phyloP scores from a whole-genome alignment of 1,284 basidiomycete species.

The Pseudomicrostroma phylloplanum region DNA sequence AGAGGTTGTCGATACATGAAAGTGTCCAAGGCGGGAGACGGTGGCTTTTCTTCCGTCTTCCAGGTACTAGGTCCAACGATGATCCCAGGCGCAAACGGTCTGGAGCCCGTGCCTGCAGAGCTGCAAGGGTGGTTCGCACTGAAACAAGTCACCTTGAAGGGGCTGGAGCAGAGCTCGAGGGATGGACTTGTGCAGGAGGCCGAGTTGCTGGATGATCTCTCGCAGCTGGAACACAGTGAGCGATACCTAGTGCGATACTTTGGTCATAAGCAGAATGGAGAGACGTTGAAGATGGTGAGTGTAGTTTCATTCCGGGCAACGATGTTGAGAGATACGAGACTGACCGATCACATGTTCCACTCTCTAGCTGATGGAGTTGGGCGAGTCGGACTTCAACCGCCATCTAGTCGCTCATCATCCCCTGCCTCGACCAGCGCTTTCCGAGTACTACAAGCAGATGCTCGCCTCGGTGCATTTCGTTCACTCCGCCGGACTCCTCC shows the following conservation, averaged over 20 bases:
- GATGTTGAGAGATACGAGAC: background rate
- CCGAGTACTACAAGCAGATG: slow-evolving; percentile 47
- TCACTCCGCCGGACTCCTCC: slow-evolving; percentile 46
- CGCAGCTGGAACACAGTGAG: slow-evolving; percentile 35
- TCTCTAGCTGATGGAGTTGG: slow-evolving; percentile 37
- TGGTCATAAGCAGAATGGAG: slow-evolving; percentile 40
- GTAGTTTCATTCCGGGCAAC: slow-evolving; percentile 1
- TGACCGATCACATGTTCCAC: background rate
- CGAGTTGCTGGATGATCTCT: slow-evolving; percentile 39
- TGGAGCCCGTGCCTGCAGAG: slow-evolving; percentile 32
- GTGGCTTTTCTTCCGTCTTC: slow-evolving; percentile 49
- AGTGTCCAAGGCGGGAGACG: slow-evolving; percentile 37
- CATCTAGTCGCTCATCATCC: slow-evolving; percentile 32
- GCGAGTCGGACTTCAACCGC: slow-evolving; percentile 43
- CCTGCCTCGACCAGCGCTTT: slow-evolving; percentile 29
- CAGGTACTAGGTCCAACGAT: slow-evolving; percentile 37
- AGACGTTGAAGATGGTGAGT: slow-evolving; percentile 36
- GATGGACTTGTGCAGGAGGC: slow-evolving; percentile 47
- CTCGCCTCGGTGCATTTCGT: slow-evolving; percentile 49
- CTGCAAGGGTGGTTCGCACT: slow-evolving; percentile 47
- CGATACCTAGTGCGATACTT: slow-evolving; percentile 46
- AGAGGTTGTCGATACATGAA: slow-evolving; percentile 42
- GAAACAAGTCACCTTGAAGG: slow-evolving; percentile 46
- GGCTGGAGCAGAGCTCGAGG: slow-evolving; percentile 43
- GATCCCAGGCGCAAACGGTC: slow-evolving; percentile 20